phyloP scores from a whole-genome alignment of 129 eudicot species.

The Tagetes erecta region DNA sequence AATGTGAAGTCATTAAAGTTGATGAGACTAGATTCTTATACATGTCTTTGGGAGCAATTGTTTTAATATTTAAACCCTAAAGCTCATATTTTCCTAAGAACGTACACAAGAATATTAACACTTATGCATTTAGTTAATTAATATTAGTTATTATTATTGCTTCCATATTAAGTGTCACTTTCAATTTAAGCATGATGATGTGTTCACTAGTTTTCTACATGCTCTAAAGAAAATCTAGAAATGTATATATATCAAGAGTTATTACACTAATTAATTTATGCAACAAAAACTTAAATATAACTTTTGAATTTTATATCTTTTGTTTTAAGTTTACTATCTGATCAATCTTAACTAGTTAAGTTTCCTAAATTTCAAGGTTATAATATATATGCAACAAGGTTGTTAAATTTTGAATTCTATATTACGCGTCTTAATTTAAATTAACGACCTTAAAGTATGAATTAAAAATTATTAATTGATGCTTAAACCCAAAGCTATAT shows the following conservation, averaged over 20 bases:
- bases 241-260: too few species aligned
- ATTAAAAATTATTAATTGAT: not conserved
- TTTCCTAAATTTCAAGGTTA: too few species aligned
- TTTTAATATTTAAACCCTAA: not conserved
- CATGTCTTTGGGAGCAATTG: not conserved
- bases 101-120: not conserved
- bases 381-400: too few species aligned
- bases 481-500: constrained; percentile 28
- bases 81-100: not conserved
- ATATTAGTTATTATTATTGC: not conserved
- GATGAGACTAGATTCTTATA: not conserved
- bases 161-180: not conserved
- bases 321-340: too few species aligned
- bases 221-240: not conserved
- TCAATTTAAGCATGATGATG: not conserved
- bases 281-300: too few species aligned
- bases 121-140: not conserved
- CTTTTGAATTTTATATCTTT: too few species aligned
- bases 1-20: not conserved
- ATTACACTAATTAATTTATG: too few species aligned
- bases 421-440: not conserved
- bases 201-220: not conserved
- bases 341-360: too few species aligned
- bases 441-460: not conserved
- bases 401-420: not conserved